These are phyloP conservation scores for Colletotrichum musae DNA, from an alignment of 2,329 filamentous ascomycete genomes.

Conservation along the genomic window DNA sequence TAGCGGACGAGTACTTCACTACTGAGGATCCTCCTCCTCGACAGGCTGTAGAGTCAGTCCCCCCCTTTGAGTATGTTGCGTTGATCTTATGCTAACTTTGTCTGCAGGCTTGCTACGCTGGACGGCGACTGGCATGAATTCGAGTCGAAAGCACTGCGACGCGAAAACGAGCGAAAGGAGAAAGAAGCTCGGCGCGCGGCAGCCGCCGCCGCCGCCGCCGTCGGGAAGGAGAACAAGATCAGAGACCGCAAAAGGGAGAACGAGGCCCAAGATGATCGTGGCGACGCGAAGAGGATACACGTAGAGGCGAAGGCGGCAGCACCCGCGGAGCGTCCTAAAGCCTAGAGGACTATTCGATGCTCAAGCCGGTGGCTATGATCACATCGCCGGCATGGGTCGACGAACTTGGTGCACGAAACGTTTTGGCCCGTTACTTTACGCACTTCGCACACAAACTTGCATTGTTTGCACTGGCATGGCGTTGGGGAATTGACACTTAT, in stretches of 20 bases:
- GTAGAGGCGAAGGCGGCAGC: constrained; percentile 34
- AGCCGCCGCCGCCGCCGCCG: constrained; percentile 36
- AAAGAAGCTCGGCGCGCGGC: constrained; percentile 63
- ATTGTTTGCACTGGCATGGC: constrained; percentile 39
- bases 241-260: constrained; percentile 58
- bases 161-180: constrained; percentile 83
- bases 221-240: constrained; percentile 53
- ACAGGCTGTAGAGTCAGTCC: constrained; percentile 84
- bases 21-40: constrained; percentile 82
- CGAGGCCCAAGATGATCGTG: constrained; percentile 49
- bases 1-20: constrained; percentile 91
- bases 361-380: not conserved
- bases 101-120: constrained; percentile 77
- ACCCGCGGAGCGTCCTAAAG: constrained; percentile 30
- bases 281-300: constrained; percentile 50
- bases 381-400: not conserved
- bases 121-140: constrained; percentile 99
- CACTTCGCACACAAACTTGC: constrained; percentile 24
- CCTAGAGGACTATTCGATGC: constrained; percentile 11
- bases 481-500: constrained; percentile 30
- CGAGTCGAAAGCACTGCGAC: constrained; percentile 93
- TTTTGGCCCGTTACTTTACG: too few relatives aligned
- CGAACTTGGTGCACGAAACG: too few relatives aligned
- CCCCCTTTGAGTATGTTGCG: not conserved
- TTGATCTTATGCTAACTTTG: constrained; percentile 49